Base-by-base conservation (phyloP, 192 early-diverging fungal species). In the Umbelopsis vinacea region DNA sequence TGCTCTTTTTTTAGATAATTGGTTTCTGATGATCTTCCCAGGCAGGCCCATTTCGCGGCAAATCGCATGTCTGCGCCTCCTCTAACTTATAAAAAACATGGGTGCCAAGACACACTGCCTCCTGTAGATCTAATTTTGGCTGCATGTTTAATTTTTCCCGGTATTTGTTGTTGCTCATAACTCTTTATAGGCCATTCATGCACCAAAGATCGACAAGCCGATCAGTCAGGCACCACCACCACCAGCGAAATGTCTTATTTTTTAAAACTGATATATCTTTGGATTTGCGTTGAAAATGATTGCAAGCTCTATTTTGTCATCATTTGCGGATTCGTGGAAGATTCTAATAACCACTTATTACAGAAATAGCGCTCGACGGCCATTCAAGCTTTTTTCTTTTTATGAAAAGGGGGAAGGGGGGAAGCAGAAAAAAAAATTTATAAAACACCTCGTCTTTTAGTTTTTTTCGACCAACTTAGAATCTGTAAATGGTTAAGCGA, bases 351-450 rank as follows among this genome's bases (percentile, higher is more conserved):
- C 57, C 29, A 35, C 33, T 43, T 37, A 63, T 63, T 63, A 63
- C 57, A 63, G 57, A 63, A 63, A 63, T 63, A 63, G 57, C 57
- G 57, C 57, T 63, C 57, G 57, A 26, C 33, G 33, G 57, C 57
- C 57, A 69, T 69, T 69, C 48, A 35, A 69, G 68, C 47, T 50
- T 69, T 54, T 29, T 69, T 50, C n/a, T 37, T 69, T 33, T 26
- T 37, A 35, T 19, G 68, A 69, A 69, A 69, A 19, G 15, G 29
- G 26, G n/a, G n/a, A 26, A 19, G 40, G 68, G 68, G 14, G n/a
- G 46, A 69, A 17, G 40, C 46, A 19, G n/a, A 37, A 69, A 69
- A 37, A 69, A 52, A 69, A 12, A 35, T 35, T 40, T 35, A 17
- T 17, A 50, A 50, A 50, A 50, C 47, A 69, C 52, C 29, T 69